Base-by-base conservation (phyloP, 345 rosid species). In the Citrus australasica region DNA sequence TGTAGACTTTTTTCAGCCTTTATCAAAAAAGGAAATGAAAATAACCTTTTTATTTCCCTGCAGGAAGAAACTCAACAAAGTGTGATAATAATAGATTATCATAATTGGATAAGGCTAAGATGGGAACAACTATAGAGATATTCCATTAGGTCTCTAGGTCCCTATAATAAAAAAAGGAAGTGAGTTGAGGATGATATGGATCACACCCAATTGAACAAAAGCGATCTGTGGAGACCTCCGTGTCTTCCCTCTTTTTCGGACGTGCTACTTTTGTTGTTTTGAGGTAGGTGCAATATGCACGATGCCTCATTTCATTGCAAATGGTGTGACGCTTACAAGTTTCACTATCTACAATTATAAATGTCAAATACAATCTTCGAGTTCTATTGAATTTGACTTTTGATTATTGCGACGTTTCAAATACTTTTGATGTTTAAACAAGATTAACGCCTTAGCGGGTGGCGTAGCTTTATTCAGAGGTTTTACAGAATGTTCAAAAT, bases 211-310 rank as follows among this genome's bases (percentile, higher is more conserved):
- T 35, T 46, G 17, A 38, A 37, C 68, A 74, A n/a, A 37, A 24
- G 46, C 14, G 59, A 62, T 9, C 59, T 25, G 7, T 19, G 61
- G 58, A 62, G 53, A 5, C 27, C 53, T 48, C 69, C 2, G 1
- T 58, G 28, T 65, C 66, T 55, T 67, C 27, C 58, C 81, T 55
- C 72, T 72, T 72, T 78, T 30, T 3, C 5, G 35, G 64, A n/a
- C 22, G 16, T 51, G 56, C 53, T 13, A 61, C 27, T 22, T 60
- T 9, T 38, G 56, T 35, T 11, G 13, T 13, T 6, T 6, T 28
- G 27, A 14, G 13, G 73, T 46, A 69, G 1, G 11, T 46, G 1
- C 9, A 69, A 69, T 4, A 42, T 13, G 55, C 22, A 69, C 8
- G 11, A 42, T 46, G 33, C 9, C 14, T 46, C 14, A 46, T 69